Evolutionary conservation across 208 protist species (phyloP), one percentile per base, ranked within the genome.

Genomic region (Wallacemonas sp.): DNA sequence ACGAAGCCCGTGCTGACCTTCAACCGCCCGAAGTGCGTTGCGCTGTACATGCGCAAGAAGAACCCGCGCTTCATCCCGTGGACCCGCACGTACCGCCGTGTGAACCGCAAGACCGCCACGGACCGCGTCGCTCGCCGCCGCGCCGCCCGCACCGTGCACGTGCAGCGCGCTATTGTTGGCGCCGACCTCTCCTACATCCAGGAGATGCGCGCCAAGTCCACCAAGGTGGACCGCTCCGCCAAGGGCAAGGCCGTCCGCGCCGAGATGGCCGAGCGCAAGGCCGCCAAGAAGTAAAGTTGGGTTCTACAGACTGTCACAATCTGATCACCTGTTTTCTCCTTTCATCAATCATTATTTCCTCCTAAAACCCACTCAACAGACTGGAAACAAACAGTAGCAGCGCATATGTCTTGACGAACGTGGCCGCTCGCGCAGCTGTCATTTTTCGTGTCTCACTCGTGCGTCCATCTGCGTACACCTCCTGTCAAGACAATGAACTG

Each of bases 1-100:
- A 97, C 93, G 76, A 96, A 95, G 90, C 93, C 93, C 54, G 93
- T 97, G 71, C 86, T 97, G 85, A 93, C 91, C 57, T 97, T 97
- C 82, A 75, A 83, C 54, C 79, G 82, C 71, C 86, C 87, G 49
- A 96, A 96, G 87, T 95, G 91, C 83, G 87, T 91, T 59, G 88
- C 78, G 38, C 74, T 96, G 79, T 97, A 95, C 90, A 89, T 93
- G 84, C 87, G 89, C 79, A 97, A 97, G 90, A 97, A 96, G 90
- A 97, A 97, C 88, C 91, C 93, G 59, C 89, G 91, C 69, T 95
- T 94, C 79, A 63, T 97, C 63, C 77, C 80, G 69, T 97, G 93
- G 93, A 97, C 93, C 74, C 86, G 89, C 80, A 92, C 91, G 70
- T 97, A 96, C 91, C 91, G 93, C 74, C 87, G 90, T 71, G 90